phyloP scores from a whole-genome alignment of 179 eudicot genomes.

The Pouteria campechiana region DNA sequence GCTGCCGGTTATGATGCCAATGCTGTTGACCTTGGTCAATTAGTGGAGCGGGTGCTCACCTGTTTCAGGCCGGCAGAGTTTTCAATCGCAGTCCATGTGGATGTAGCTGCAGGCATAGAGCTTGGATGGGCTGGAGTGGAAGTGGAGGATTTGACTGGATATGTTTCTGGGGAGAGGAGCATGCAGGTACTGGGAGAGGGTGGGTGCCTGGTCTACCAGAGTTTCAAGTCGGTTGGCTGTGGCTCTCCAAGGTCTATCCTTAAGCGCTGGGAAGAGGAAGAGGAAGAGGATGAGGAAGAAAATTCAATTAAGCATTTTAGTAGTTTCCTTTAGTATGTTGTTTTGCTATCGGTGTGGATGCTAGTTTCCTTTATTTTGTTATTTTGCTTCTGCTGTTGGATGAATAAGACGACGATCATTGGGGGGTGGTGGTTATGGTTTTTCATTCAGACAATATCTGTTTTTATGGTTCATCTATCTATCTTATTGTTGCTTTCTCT shows the following conservation, averaged over 20 bases:
- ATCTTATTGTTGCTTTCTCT: no score
- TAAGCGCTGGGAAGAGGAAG: conserved; percentile 28
- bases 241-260: conserved; percentile 31
- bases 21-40: conserved; percentile 12
- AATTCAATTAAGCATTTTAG: no score
- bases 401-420: conserved; percentile 28
- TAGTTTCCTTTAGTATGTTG: no score
- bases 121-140: conserved; percentile 14
- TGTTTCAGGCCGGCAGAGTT: conserved; percentile 60
- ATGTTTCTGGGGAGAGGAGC: conserved; percentile 43
- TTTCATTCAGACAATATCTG: no score
- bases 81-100: conserved; percentile 47
- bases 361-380: no score
- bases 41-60: conserved; percentile 48
- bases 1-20: conserved; percentile 45
- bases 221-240: conserved; percentile 27
- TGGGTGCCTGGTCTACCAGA: conserved; percentile 42
- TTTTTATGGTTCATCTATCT: no score
- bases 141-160: conserved; percentile 27
- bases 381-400: no score
- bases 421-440: conserved; percentile 4
- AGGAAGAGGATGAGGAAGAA: conserved; percentile 29
- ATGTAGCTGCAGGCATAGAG: conserved; percentile 19
- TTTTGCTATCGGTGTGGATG: no score
- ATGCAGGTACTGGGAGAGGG: conserved; percentile 25